Percentiles rank a stretch among this genome's conserved stretches.
Conservation (phyloP, 441 rosid genomes). For the Jatropha multifida region DNA sequence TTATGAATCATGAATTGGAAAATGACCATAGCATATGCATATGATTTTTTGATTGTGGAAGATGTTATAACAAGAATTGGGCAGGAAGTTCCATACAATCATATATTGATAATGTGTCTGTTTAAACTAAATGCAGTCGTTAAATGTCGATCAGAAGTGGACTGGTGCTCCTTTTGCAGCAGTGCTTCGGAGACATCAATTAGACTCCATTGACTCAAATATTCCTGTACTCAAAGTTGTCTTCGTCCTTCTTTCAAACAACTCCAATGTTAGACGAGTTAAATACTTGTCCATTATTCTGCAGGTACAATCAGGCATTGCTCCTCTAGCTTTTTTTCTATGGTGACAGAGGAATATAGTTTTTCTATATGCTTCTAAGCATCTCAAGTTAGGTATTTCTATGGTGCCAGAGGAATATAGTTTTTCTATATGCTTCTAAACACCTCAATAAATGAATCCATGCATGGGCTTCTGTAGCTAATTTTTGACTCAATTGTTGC, state of each 20-base stretch:
- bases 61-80: slow-evolving; percentile 6
- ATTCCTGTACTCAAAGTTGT: slow-evolving; percentile 55
- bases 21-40: slow-evolving; percentile 18
- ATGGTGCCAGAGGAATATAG: background rate
- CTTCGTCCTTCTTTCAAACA: slow-evolving; percentile 58
- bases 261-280: slow-evolving; percentile 74
- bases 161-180: slow-evolving; percentile 87
- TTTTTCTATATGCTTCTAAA: slow-evolving; percentile 20
- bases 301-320: slow-evolving; percentile 57
- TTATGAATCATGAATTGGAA: slow-evolving; percentile 6
- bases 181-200: slow-evolving; percentile 80
- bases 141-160: slow-evolving; percentile 81
- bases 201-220: slow-evolving; percentile 46
- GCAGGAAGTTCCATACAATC: background rate
- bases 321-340: background rate
- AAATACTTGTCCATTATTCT: slow-evolving; percentile 71
- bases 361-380: slow-evolving; percentile 20
- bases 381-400: background rate
- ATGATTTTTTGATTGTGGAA: slow-evolving; percentile 25
- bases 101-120: slow-evolving; percentile 23
- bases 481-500: slow-evolving; percentile 28
- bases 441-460: slow-evolving; percentile 1
- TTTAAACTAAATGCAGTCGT: slow-evolving; percentile 51
- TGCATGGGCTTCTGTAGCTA: slow-evolving; percentile 18
- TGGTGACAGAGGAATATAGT: background rate